These are phyloP conservation scores for Porcisia hertigi DNA, from an alignment of 208 protist species.

Conservation along the genomic window DNA sequence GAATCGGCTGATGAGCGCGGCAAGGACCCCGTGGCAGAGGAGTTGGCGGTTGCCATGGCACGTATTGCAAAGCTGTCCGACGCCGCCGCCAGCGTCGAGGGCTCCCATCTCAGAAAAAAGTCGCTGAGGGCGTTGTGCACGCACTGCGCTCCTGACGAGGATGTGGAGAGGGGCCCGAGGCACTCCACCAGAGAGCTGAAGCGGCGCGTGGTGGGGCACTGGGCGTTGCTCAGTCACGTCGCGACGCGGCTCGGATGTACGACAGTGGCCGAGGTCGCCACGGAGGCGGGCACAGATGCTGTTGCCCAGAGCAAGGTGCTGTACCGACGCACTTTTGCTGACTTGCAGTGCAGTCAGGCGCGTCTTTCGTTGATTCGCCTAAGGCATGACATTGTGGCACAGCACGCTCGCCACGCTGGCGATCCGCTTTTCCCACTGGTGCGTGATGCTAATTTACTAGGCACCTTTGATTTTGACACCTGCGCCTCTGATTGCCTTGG, in stretches of 20 bases:
- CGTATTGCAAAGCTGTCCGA: slow-evolving; percentile 32
- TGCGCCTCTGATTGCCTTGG: not conserved
- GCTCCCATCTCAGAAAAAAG: slow-evolving; percentile 29
- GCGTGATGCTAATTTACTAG: slow-evolving; percentile 42
- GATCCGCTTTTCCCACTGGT: slow-evolving; percentile 5
- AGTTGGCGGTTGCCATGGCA: slow-evolving; percentile 44
- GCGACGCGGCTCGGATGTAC: slow-evolving; percentile 41
- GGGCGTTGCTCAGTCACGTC: slow-evolving; percentile 60
- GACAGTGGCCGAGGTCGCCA: slow-evolving; percentile 49
- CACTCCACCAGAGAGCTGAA: slow-evolving; percentile 31
- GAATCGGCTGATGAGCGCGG: slow-evolving; percentile 15
- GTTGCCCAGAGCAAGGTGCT: slow-evolving; percentile 24
- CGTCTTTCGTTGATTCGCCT: slow-evolving; percentile 26
- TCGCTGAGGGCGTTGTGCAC: slow-evolving; percentile 43
- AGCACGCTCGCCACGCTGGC: slow-evolving; percentile 4
- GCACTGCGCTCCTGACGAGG: slow-evolving; percentile 52
- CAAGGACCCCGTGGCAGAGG: slow-evolving; percentile 27
- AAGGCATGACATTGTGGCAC: slow-evolving; percentile 8
- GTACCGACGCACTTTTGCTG: slow-evolving; percentile 42
- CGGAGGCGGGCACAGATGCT: slow-evolving; percentile 47
- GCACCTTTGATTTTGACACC: slow-evolving; percentile 13
- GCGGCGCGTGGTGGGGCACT: slow-evolving; percentile 54
- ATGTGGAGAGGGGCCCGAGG: slow-evolving; percentile 27
- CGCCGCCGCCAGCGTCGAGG: slow-evolving; percentile 18
- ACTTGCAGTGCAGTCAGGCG: slow-evolving; percentile 56